A percentile compares a stretch with the other conserved stretches of the same genome.
phyloP scores from a whole-genome alignment of 2,329 filamentous ascomycete genomes.

The Colletotrichum cereale region DNA sequence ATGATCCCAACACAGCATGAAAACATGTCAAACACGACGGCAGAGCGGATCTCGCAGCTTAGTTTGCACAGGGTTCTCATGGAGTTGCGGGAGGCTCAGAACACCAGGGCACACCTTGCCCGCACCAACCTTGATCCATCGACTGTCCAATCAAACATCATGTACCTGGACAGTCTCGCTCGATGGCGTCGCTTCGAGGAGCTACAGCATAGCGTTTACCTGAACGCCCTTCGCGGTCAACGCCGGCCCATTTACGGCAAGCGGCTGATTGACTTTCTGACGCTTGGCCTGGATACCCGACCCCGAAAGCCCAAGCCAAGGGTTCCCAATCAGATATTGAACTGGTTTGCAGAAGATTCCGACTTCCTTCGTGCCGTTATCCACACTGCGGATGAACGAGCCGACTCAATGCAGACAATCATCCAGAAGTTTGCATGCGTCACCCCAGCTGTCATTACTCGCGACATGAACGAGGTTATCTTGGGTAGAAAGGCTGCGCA shows the following conservation, averaged over 20 bases:
- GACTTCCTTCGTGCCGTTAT: slow-evolving; percentile 74
- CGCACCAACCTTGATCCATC: slow-evolving; percentile 71
- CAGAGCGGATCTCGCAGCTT: slow-evolving; percentile 71
- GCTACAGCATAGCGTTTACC: slow-evolving; percentile 82
- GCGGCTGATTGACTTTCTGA: slow-evolving; percentile 80
- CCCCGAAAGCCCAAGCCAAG: slow-evolving; percentile 72
- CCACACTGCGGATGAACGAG: slow-evolving; percentile 79
- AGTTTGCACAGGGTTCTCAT: slow-evolving; percentile 78
- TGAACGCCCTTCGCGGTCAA: slow-evolving; percentile 85
- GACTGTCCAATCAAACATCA: slow-evolving; percentile 76
- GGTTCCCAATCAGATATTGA: slow-evolving; percentile 72
- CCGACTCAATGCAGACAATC: slow-evolving; percentile 77
- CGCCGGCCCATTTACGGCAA: slow-evolving; percentile 85
- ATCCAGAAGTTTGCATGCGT: slow-evolving; percentile 93
- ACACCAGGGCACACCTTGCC: slow-evolving; percentile 68
- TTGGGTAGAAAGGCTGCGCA: slow-evolving; percentile 72
- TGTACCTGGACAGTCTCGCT: slow-evolving; percentile 78
- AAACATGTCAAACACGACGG: slow-evolving; percentile 65
- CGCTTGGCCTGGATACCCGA: slow-evolving; percentile 70
- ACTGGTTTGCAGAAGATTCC: slow-evolving; percentile 82
- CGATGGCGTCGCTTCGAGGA: slow-evolving; percentile 81
- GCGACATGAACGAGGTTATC: slow-evolving; percentile 77
- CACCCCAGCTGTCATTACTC: slow-evolving; percentile 87
- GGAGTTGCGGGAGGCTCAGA: slow-evolving; percentile 79
- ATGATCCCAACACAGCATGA: slow-evolving; percentile 81